A percentile compares a stretch with the other conserved stretches of the same genome.
Evolutionary conservation across 208 protist species (phyloP).

Genomic region (Crithidia acanthocephali): DNA sequence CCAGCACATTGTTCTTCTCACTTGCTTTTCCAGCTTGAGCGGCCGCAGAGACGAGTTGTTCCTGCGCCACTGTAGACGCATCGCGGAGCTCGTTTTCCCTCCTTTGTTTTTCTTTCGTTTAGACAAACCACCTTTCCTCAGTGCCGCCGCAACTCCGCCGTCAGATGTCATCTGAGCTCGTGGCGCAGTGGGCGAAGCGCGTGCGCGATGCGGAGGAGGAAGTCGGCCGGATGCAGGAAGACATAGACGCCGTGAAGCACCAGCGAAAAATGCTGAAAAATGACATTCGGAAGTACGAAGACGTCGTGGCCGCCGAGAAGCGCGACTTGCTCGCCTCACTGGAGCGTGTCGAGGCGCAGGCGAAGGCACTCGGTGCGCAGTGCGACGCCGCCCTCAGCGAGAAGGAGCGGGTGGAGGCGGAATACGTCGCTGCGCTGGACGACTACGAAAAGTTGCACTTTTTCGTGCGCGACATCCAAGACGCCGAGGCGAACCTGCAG

Average conservation of each 20-base stretch:
- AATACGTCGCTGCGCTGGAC: slow-evolving; percentile 80
- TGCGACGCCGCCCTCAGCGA: slow-evolving; percentile 59
- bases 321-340: slow-evolving; percentile 58
- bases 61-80: too few species aligned
- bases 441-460: slow-evolving; percentile 86
- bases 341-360: slow-evolving; percentile 73
- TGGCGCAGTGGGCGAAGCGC: slow-evolving; percentile 70
- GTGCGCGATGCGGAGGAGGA: slow-evolving; percentile 78
- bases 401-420: slow-evolving; percentile 68
- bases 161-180: slow-evolving; percentile 49
- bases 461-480: slow-evolving; percentile 75
- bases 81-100: too few species aligned
- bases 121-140: too few species aligned
- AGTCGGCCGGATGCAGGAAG: slow-evolving; percentile 65
- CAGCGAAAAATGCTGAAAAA: slow-evolving; percentile 55
- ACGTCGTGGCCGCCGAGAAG: slow-evolving; percentile 64
- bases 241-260: slow-evolving; percentile 57
- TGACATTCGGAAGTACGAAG: slow-evolving; percentile 51
- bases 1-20: too few species aligned
- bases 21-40: too few species aligned
- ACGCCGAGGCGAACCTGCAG: slow-evolving; percentile 62
- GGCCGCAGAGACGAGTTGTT: too few species aligned
- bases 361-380: slow-evolving; percentile 51
- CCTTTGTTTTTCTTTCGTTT: too few species aligned
- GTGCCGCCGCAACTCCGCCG: too few species aligned